Evolutionary conservation across 2,329 filamentous ascomycete genomes (phyloP).

Genomic region (Pestalotiopsis fici): DNA sequence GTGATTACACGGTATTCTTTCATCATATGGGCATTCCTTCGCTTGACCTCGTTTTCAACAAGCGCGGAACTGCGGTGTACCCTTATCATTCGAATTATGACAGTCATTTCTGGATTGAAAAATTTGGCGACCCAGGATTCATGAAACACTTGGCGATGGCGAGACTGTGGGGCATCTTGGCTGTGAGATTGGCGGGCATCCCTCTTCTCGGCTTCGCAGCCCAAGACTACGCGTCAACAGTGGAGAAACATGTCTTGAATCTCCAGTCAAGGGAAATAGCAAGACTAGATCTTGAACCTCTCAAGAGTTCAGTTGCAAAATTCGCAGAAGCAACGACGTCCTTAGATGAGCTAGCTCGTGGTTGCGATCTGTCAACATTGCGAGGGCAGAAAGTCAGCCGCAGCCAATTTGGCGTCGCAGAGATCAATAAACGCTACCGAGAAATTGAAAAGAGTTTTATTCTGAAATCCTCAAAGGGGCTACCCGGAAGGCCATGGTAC

Average conservation of each 20-base stretch:
- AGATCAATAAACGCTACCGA: constrained; percentile 11
- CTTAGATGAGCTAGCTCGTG: constrained; percentile 6
- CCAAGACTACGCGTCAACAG: constrained; percentile 10
- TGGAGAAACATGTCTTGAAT: constrained; percentile 8
- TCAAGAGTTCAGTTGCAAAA: constrained; percentile 2
- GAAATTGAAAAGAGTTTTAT: constrained; percentile 13
- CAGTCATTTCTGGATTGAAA: constrained; percentile 72
- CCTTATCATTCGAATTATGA: constrained; percentile 78
- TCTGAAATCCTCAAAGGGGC: neutral
- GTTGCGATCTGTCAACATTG: neutral
- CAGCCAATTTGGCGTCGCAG: neutral
- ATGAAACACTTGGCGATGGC: constrained; percentile 54
- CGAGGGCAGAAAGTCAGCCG: neutral
- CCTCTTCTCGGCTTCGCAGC: constrained; percentile 13
- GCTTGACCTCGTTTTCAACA: constrained; percentile 51
- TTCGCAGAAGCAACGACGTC: constrained; percentile 6
- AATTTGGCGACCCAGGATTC: constrained; percentile 59
- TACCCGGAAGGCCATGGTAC: constrained; percentile 15
- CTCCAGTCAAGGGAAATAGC: neutral
- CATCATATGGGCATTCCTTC: constrained; percentile 58
- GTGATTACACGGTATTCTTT: constrained; percentile 62
- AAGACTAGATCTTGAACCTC: neutral
- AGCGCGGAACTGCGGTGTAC: constrained; percentile 44
- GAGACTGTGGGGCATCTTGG: constrained; percentile 39
- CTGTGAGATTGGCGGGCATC: constrained; percentile 14